A percentile compares a stretch with the other conserved stretches of the same genome.
These are phyloP conservation scores for Zygosaccharomyces sapae DNA, from an alignment of 1,139 yeast genomes.

Conservation along the genomic window DNA sequence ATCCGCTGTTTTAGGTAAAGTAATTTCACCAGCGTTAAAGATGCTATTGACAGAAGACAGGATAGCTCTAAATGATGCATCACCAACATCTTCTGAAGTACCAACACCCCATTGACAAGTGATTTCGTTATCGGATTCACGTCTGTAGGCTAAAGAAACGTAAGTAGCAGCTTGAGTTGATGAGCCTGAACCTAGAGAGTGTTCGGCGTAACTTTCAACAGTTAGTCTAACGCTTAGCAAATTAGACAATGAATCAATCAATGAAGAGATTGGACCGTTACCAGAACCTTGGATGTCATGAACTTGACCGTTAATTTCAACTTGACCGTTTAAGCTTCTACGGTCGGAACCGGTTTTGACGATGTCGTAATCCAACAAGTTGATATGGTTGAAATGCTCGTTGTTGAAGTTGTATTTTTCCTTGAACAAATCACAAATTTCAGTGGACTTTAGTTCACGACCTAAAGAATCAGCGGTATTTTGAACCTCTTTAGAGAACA, in stretches of 20 bases:
- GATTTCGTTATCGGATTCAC: constrained; percentile 42
- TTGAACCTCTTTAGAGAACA: constrained; percentile 83
- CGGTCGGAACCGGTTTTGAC: constrained; percentile 41
- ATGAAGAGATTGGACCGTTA: constrained; percentile 94
- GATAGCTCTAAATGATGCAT: constrained; percentile 79
- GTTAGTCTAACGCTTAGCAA: constrained; percentile 57
- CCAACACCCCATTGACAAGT: constrained; percentile 87
- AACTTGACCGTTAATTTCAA: constrained; percentile 45
- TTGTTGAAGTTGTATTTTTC: constrained; percentile 61
- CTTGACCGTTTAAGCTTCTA: constrained; percentile 49
- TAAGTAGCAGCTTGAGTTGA: constrained; percentile 86
- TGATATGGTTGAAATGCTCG: constrained; percentile 34
- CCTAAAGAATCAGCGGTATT: constrained; percentile 74
- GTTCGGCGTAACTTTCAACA: constrained; percentile 85
- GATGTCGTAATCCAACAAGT: constrained; percentile 50
- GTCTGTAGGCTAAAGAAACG: constrained; percentile 56
- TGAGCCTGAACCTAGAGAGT: constrained; percentile 85
- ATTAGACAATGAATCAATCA: constrained; percentile 68
- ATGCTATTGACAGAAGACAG: constrained; percentile 62
- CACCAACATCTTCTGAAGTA: constrained; percentile 86
- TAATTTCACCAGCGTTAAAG: constrained; percentile 33
- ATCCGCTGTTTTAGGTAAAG: constrained; percentile 23
- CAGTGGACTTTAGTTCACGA: constrained; percentile 74
- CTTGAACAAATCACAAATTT: constrained; percentile 73
- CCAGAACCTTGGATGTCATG: constrained; percentile 64